Evolutionary conservation across 2,329 filamentous ascomycete genomes (phyloP).

Genomic region (Colletotrichum sp.): DNA sequence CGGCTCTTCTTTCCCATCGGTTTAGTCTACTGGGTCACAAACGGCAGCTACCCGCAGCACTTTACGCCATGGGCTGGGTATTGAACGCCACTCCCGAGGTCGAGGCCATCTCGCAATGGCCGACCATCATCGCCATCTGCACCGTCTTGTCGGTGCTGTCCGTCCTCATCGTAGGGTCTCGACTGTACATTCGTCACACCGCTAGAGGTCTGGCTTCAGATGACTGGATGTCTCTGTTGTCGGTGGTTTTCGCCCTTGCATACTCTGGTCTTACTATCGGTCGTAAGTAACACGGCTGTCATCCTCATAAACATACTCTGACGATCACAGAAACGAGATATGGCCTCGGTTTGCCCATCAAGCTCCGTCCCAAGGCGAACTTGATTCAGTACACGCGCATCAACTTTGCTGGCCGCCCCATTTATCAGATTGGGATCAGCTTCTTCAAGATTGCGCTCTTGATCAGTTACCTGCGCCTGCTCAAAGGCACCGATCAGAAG

Average conservation of each 20-base stretch:
- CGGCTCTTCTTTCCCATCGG: not conserved
- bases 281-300: slow-evolving; percentile 37
- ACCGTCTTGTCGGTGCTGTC: slow-evolving; percentile 49
- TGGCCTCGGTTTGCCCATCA: slow-evolving; percentile 54
- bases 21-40: not conserved
- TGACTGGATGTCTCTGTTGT: slow-evolving; percentile 47
- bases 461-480: slow-evolving; percentile 56
- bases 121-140: slow-evolving; percentile 53
- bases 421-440: slow-evolving; percentile 60
- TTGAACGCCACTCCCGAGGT: slow-evolving; percentile 51
- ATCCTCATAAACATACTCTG: not conserved
- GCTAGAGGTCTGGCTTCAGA: slow-evolving; percentile 50
- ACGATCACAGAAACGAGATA: slow-evolving; percentile 52
- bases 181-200: slow-evolving; percentile 46
- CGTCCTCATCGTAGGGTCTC: slow-evolving; percentile 40
- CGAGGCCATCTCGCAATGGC: slow-evolving; percentile 51
- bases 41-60: not conserved
- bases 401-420: slow-evolving; percentile 58
- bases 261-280: slow-evolving; percentile 56
- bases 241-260: slow-evolving; percentile 49
- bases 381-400: slow-evolving; percentile 50
- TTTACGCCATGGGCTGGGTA: slow-evolving; percentile 53
- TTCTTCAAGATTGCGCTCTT: slow-evolving; percentile 62
- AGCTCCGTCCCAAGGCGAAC: slow-evolving; percentile 45
- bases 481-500: slow-evolving; percentile 51